Percentiles rank a stretch among this genome's conserved stretches.
Evolutionary conservation across 805 yeast species (phyloP).

Genomic region (Zygosaccharomyces bailii): DNA sequence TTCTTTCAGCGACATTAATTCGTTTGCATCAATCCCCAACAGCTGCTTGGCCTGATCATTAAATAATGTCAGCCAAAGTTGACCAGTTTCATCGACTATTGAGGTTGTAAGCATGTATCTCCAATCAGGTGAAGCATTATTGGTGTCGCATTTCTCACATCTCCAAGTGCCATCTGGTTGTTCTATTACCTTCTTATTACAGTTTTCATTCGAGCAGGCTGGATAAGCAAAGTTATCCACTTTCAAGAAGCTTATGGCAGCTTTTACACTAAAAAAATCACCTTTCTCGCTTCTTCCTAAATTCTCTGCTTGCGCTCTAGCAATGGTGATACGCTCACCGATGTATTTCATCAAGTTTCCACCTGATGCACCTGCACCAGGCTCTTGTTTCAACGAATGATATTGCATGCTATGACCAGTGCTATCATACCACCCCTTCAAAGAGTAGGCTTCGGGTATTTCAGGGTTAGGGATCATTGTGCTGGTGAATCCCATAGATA

Average conservation of each 20-base stretch:
- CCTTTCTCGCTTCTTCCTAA: slow-evolving; percentile 74
- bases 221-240: slow-evolving; percentile 83
- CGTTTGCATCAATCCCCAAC: slow-evolving; percentile 62
- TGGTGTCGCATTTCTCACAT: slow-evolving; percentile 85
- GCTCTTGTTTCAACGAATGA: slow-evolving; percentile 56
- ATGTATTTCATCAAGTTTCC: slow-evolving; percentile 41
- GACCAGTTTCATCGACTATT: slow-evolving; percentile 77
- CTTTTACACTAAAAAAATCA: slow-evolving; percentile 74
- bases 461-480: slow-evolving; percentile 80
- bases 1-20: slow-evolving; percentile 46
- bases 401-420: slow-evolving; percentile 64
- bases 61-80: slow-evolving; percentile 81
- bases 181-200: slow-evolving; percentile 81
- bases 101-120: slow-evolving; percentile 77
- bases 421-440: slow-evolving; percentile 94
- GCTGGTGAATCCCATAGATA: slow-evolving; percentile 78
- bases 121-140: slow-evolving; percentile 64
- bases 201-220: slow-evolving; percentile 73
- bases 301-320: slow-evolving; percentile 60
- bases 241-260: slow-evolving; percentile 65
- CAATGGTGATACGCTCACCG: slow-evolving; percentile 60
- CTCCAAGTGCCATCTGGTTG: slow-evolving; percentile 77
- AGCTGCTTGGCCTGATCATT: slow-evolving; percentile 77
- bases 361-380: slow-evolving; percentile 36
- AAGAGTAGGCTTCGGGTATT: slow-evolving; percentile 75